Conservation (phyloP, 179 eudicot genomes). For the Silene noctiflora region DNA sequence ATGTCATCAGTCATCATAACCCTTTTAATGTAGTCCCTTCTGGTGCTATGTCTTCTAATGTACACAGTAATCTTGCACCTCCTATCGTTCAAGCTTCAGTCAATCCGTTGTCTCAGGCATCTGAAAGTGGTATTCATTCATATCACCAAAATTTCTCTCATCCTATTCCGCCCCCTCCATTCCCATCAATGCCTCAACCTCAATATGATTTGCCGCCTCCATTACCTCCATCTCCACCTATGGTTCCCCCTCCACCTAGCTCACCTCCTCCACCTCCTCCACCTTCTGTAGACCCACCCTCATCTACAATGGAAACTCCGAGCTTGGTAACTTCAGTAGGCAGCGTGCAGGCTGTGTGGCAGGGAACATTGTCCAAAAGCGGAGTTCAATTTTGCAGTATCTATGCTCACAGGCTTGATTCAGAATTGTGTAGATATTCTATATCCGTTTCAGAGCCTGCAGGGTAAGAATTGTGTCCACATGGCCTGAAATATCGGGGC, state of each 20-base stretch:
- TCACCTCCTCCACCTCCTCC: conserved; percentile 72
- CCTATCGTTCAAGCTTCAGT: conserved; percentile 73
- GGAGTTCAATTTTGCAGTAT: conserved; percentile 83
- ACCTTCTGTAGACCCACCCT: conserved; percentile 41
- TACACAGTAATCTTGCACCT: conserved; percentile 46
- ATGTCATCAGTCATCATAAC: conserved; percentile 44
- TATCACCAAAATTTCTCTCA: conserved; percentile 49
- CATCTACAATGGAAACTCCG: conserved; percentile 35
- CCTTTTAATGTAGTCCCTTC: conserved; percentile 40
- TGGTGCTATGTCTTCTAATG: conserved; percentile 36
- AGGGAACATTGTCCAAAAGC: conserved; percentile 83
- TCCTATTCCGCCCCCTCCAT: conserved; percentile 49
- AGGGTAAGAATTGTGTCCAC: conserved; percentile 54
- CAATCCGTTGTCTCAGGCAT: conserved; percentile 66
- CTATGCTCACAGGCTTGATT: conserved; percentile 62
- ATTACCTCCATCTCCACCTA: conserved; percentile 56
- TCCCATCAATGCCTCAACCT: conserved; percentile 55
- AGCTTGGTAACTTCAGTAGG: conserved; percentile 26
- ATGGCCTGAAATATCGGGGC: not conserved
- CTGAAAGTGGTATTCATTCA: conserved; percentile 51
- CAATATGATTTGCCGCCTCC: conserved; percentile 46
- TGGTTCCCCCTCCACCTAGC: conserved; percentile 55
- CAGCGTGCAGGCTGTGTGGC: conserved; percentile 56
- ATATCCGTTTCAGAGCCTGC: conserved; percentile 64
- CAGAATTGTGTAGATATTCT: conserved; percentile 73